Evolutionary conservation across 495 filamentous ascomycete genomes (phyloP).

Genomic region (Letharia lupina): DNA sequence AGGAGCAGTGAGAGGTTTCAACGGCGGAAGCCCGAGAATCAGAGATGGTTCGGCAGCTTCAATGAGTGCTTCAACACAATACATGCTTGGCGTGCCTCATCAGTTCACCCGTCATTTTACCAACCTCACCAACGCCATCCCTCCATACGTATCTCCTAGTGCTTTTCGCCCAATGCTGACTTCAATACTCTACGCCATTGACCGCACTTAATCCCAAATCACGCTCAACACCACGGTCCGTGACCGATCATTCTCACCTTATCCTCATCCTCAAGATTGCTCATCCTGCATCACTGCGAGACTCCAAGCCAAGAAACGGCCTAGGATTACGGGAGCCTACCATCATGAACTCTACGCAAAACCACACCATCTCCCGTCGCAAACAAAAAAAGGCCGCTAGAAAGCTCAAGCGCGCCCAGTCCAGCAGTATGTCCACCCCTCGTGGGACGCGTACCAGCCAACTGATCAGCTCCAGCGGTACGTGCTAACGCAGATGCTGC

Average conservation of each 20-base stretch:
- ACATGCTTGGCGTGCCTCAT: neutral
- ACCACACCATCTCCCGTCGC: neutral
- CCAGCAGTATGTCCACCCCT: neutral
- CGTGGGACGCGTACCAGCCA: neutral
- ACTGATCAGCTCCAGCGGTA: neutral
- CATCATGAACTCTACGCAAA: neutral
- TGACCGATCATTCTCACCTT: neutral
- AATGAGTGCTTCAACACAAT: neutral
- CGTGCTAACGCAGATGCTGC: neutral
- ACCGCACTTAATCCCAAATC: neutral
- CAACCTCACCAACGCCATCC: too few species aligned
- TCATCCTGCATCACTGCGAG: neutral
- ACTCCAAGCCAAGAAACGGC: neutral
- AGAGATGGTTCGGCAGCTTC: neutral
- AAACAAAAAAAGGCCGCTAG: neutral
- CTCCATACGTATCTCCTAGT: too few species aligned
- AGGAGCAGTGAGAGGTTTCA: neutral
- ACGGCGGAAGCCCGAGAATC: neutral
- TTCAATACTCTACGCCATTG: neutral
- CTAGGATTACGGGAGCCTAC: neutral
- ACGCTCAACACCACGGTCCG: neutral
- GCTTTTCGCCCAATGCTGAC: neutral
- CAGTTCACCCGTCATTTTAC: too few species aligned
- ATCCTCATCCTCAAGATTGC: neutral
- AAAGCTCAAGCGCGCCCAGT: neutral